Conservation (phyloP, 257 asterid species). For the Capsicum baccatum region DNA sequence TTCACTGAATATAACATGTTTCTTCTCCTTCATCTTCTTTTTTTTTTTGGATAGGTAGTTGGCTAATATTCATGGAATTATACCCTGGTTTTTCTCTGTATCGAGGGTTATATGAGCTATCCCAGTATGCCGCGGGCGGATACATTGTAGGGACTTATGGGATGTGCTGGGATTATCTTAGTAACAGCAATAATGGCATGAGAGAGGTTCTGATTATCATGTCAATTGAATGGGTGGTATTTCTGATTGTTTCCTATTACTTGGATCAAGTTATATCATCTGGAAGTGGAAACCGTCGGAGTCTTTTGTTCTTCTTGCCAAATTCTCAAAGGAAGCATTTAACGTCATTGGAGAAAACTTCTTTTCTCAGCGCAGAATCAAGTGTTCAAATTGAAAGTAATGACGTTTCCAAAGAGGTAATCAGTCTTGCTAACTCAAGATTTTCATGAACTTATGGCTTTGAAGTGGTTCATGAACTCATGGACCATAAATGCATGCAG, state of each 20-base stretch:
- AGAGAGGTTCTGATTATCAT: slow-evolving; percentile 49
- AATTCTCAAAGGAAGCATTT: slow-evolving; percentile 32
- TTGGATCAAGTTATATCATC: slow-evolving; percentile 34
- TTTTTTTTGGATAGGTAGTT: slow-evolving; percentile 33
- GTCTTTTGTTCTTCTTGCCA: slow-evolving; percentile 31
- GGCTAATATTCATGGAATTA: slow-evolving; percentile 45
- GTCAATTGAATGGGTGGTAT: slow-evolving; percentile 44
- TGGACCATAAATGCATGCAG: background rate
- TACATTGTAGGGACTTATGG: slow-evolving; percentile 42
- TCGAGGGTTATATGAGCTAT: slow-evolving; percentile 47
- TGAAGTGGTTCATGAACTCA: slow-evolving; percentile 2
- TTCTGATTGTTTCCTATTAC: slow-evolving; percentile 38
- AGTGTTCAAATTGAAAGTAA: slow-evolving; percentile 41
- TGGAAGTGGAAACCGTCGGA: slow-evolving; percentile 29
- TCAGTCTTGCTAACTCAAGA: background rate
- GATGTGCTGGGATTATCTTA: slow-evolving; percentile 42
- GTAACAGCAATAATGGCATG: slow-evolving; percentile 42
- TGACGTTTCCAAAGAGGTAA: slow-evolving; percentile 50
- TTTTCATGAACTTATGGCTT: background rate
- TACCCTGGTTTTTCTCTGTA: slow-evolving; percentile 46
- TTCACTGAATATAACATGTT: background rate
- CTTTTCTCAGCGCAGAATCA: slow-evolving; percentile 24
- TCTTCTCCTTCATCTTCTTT: background rate
- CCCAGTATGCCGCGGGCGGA: slow-evolving; percentile 27
- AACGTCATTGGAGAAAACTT: slow-evolving; percentile 27